phyloP scores from a whole-genome alignment of 2,329 filamentous ascomycete genomes.

The Scedosporium apiospermum region DNA sequence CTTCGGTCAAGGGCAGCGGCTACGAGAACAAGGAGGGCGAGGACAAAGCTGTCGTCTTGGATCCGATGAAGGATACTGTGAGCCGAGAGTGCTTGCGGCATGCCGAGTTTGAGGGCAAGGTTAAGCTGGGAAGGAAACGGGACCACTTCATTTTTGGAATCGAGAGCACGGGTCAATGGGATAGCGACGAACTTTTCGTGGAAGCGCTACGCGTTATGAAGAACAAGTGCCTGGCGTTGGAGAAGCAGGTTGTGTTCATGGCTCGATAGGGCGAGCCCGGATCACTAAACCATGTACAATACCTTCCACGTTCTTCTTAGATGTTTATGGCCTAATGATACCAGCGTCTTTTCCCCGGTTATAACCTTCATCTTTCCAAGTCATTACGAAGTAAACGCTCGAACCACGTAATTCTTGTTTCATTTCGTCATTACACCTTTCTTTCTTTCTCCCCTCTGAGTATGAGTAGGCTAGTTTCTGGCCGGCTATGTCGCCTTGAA shows the following conservation, averaged over 20 bases:
- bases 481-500: conserved; percentile 25
- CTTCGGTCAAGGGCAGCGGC: conserved; percentile 45
- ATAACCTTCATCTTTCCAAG: not conserved
- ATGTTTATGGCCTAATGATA: not conserved
- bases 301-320: not conserved
- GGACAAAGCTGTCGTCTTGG: conserved; percentile 74
- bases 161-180: conserved; percentile 91
- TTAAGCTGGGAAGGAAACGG: conserved; percentile 78
- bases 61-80: conserved; percentile 91
- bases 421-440: no score
- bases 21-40: conserved; percentile 71
- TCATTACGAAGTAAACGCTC: not conserved
- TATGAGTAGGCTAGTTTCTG: not conserved
- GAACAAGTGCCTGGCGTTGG: conserved; percentile 68
- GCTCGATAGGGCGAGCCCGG: conserved; percentile 27
- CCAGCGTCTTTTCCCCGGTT: not conserved
- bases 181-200: conserved; percentile 87
- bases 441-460: not conserved
- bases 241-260: conserved; percentile 61
- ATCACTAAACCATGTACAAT: conserved; percentile 7
- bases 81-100: conserved; percentile 88
- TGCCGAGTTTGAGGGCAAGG: conserved; percentile 88
- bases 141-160: conserved; percentile 98
- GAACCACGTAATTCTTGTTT: no score
- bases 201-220: conserved; percentile 81